phyloP scores from a whole-genome alignment of 257 asterid species.

The Fraxinus anomala region DNA sequence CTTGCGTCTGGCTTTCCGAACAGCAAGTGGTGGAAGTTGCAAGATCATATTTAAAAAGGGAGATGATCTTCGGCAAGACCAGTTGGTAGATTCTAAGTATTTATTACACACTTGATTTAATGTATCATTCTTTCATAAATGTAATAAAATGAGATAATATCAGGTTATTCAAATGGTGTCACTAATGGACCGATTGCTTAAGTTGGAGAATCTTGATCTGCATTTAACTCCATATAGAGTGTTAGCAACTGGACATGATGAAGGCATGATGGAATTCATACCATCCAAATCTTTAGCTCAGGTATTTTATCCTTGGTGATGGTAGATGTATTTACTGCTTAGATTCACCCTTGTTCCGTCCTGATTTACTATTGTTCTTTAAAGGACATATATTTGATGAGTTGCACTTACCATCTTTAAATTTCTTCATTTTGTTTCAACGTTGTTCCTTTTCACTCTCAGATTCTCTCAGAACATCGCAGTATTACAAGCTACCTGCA shows the following conservation, averaged over 20 bases:
- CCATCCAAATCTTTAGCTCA: conserved; percentile 97
- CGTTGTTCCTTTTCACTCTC: conserved; percentile 34
- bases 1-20: conserved; percentile 85
- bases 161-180: conserved; percentile 99
- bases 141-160: conserved; percentile 20
- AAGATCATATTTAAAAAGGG: conserved; percentile 95
- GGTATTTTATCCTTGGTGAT: conserved; percentile 41
- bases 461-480: conserved; percentile 98
- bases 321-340: conserved; percentile 16
- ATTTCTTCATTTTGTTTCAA: neutral
- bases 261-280: conserved; percentile 96
- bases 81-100: conserved; percentile 60
- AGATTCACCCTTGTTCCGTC: neutral
- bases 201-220: conserved; percentile 95
- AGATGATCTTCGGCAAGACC: conserved; percentile 98
- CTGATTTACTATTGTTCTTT: conserved; percentile 2
- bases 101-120: neutral
- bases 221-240: conserved; percentile 95
- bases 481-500: conserved; percentile 91
- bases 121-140: conserved; percentile 7
- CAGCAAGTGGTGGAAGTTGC: conserved; percentile 85
- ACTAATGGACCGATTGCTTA: conserved; percentile 91
- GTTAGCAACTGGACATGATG: conserved; percentile 96
- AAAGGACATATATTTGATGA: neutral
- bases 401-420: neutral